Base-by-base conservation (phyloP, 805 yeast species). In the Candida coquimbonensis region DNA sequence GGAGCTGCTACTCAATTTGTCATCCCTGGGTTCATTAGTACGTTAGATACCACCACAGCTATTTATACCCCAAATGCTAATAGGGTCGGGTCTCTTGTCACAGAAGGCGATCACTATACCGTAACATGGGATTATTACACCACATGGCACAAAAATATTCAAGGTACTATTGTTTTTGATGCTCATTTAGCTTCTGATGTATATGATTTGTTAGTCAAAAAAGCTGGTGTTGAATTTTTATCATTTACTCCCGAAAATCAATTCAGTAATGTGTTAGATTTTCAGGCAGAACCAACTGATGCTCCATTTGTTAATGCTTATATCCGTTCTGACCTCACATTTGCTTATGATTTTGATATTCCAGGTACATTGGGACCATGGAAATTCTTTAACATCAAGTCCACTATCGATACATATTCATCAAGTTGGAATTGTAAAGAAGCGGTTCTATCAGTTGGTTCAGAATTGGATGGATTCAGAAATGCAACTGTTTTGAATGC, bases 291-390 rank as follows among this genome's bases (percentile, higher is more conserved):
- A 29, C 48, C 48, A 35, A 25, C 37, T 19, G 42, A 43, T 24
- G 35, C 33, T 25, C 47, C 49, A 17, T 29, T 16, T 26, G 40
- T 44, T 39, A 37, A 36, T 26, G n/a, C 39, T 16, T 43, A 17
- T 24, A 33, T 36, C 9, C 35, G 24, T 21, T 21, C 24, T 21
- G 24, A 21, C 24, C 24, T 21, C 24, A 21, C 24, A 5, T 21
- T 21, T 32, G 35, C 35, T 12, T n/a, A 39, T 26, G 35, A 19
- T 24, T 36, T 19, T 31, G 39, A 40, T 26, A 21, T 46, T 43
- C 49, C 49, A 29, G 46, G 43, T n/a, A 33, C 45, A 12, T 38
- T 46, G 26, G 44, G 49, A 8, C 41, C 49, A 29, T 47, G 46
- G 43, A 32, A 43, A 5, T 40, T 42, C 19, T 32, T 44, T 7